These are phyloP conservation scores for Heterobasidion occidentale DNA, from an alignment of 1,284 basidiomycete genomes.

Conservation along the genomic window DNA sequence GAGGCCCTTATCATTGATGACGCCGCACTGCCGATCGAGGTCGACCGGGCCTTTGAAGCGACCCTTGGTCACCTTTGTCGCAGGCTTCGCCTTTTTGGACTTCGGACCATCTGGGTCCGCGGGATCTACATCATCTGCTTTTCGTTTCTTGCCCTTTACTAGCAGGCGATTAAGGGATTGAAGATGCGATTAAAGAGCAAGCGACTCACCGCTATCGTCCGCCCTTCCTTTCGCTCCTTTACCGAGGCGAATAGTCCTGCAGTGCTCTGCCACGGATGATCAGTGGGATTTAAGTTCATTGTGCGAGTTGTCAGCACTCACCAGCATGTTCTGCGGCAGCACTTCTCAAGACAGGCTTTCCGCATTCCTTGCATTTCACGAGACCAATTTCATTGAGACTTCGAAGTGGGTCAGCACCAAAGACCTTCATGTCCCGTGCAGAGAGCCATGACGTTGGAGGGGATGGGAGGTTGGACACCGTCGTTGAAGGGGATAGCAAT, in stretches of 20 bases:
- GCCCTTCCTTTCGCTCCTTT: constrained; percentile 52
- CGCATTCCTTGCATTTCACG: constrained; percentile 72
- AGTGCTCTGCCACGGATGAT: constrained; percentile 38
- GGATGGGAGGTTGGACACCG: constrained; percentile 27
- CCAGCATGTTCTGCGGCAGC: constrained; percentile 72
- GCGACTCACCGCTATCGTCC: constrained; percentile 8
- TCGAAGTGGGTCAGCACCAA: constrained; percentile 63
- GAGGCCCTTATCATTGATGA: constrained; percentile 92
- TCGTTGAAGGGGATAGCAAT: constrained; percentile 24
- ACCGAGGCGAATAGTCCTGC: constrained; percentile 49
- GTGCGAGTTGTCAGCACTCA: constrained; percentile 25
- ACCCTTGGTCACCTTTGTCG: constrained; percentile 64
- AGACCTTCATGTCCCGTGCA: constrained; percentile 82
- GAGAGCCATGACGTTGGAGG: constrained; percentile 80
- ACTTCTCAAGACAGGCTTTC: constrained; percentile 68
- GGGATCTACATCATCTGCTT: constrained; percentile 44
- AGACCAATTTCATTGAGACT: constrained; percentile 54
- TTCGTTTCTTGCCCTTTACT: constrained; percentile 60
- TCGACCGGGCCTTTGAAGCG: constrained; percentile 82
- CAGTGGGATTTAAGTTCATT: not conserved
- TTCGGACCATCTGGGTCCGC: constrained; percentile 51
- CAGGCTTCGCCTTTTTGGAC: constrained; percentile 69
- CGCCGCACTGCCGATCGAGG: constrained; percentile 92
- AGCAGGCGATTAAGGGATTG: not conserved
- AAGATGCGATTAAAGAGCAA: constrained; percentile 4